Evolutionary conservation across 1,284 basidiomycete species (phyloP).

Genomic region (Ganoderma resinaceum): DNA sequence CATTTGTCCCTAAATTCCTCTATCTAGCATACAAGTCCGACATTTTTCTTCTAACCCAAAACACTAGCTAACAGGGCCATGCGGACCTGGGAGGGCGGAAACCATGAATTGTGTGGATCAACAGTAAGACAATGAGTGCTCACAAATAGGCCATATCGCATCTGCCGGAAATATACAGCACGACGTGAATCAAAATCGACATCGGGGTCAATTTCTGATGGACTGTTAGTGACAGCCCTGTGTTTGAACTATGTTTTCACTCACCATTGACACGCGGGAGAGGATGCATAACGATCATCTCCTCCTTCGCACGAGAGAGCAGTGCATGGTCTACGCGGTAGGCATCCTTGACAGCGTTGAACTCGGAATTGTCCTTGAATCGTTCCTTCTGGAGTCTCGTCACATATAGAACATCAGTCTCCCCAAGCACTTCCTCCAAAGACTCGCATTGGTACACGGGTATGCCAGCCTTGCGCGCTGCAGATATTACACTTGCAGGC

Average conservation of each 20-base stretch:
- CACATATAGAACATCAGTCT: conserved; percentile 98
- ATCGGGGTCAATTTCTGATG: conserved; percentile 94
- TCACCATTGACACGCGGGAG: conserved; percentile 90
- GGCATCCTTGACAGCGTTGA: conserved; percentile 91
- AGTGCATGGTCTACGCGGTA: conserved; percentile 96
- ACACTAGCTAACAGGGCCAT: conserved; percentile 82
- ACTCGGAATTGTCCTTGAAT: conserved; percentile 85
- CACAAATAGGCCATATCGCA: conserved; percentile 97
- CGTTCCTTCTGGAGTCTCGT: conserved; percentile 97
- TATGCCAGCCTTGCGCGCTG: conserved; percentile 85
- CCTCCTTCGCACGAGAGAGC: conserved; percentile 90
- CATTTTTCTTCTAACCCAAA: conserved; percentile 48
- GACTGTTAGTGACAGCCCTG: not conserved
- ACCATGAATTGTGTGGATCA: not conserved
- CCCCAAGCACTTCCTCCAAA: conserved; percentile 88
- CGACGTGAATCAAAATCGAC: conserved; percentile 96
- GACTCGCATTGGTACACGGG: conserved; percentile 83
- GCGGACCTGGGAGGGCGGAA: conserved; percentile 58
- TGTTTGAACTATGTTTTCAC: not conserved
- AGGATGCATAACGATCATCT: conserved; percentile 99
- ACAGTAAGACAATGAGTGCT: conserved; percentile 43
- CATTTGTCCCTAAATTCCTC: not conserved
- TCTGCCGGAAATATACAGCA: conserved; percentile 98
- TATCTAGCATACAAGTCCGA: not conserved
- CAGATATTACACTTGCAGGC: conserved; percentile 87